These are phyloP conservation scores for Liriodendron chinense DNA, from an alignment of 164 flowering plant species.

Conservation along the genomic window DNA sequence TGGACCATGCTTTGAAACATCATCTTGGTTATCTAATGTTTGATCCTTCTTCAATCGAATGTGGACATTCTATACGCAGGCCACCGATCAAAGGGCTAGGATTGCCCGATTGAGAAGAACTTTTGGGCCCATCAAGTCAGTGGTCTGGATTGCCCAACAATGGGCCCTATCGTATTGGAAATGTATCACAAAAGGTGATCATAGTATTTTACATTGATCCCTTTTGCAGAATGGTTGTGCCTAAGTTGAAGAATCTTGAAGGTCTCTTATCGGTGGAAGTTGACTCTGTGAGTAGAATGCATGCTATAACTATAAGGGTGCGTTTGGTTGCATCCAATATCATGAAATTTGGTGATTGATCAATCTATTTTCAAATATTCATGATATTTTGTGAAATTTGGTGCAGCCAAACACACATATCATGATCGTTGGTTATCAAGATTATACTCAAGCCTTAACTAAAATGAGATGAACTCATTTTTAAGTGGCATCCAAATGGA, in stretches of 20 bases:
- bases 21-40: too few species aligned
- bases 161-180: neutral
- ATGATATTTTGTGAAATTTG: too few species aligned
- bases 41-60: neutral
- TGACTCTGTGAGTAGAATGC: slow-evolving; percentile 37
- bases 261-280: slow-evolving; percentile 61
- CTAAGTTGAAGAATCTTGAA: slow-evolving; percentile 63
- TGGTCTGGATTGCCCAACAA: neutral
- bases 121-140: too few species aligned
- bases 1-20: neutral
- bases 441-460: too few species aligned
- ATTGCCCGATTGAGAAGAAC: neutral
- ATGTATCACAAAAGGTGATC: neutral
- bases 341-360: too few species aligned
- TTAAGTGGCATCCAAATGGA: too few species aligned
- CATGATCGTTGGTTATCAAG: too few species aligned
- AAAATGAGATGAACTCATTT: too few species aligned
- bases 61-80: neutral
- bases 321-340: too few species aligned
- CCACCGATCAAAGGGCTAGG: neutral
- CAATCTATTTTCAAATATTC: too few species aligned
- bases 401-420: too few species aligned
- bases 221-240: slow-evolving; percentile 64
- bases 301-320: too few species aligned
- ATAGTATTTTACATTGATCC: neutral